These are phyloP conservation scores for Colletotrichum salicis DNA, from an alignment of 2,329 filamentous ascomycete species.

Conservation along the genomic window DNA sequence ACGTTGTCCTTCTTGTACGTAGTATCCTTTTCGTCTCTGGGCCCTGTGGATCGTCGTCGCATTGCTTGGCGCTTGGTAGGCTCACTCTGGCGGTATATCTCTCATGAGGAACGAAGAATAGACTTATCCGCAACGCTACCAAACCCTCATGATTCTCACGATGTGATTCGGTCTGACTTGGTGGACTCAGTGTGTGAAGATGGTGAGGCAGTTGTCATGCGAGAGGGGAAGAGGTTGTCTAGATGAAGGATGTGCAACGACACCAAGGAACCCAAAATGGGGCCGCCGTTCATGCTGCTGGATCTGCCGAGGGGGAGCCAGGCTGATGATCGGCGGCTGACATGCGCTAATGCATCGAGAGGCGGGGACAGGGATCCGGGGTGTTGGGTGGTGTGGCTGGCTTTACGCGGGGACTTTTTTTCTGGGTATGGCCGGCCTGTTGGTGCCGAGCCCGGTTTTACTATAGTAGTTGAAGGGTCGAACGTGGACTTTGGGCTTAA, in stretches of 20 bases:
- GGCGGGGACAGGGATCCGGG: conserved; percentile 8
- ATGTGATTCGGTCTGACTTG: neutral
- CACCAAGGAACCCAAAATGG: neutral
- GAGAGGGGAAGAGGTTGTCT: neutral
- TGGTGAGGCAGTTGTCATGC: conserved; percentile 2
- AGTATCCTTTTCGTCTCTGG: neutral
- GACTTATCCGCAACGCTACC: neutral
- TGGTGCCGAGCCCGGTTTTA: neutral
- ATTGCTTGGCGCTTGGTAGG: conserved; percentile 7
- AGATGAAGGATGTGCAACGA: neutral
- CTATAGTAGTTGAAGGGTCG: neutral
- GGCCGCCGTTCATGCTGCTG: conserved; percentile 4
- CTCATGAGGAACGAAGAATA: neutral
- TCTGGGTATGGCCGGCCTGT: neutral
- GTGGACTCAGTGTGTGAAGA: neutral
- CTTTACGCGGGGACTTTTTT: neutral
- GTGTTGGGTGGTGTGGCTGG: neutral
- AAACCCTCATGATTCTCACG: neutral
- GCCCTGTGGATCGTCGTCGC: neutral
- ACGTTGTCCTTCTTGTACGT: conserved; percentile 9
- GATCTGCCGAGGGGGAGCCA: conserved; percentile 4
- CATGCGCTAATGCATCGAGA: conserved; percentile 24
- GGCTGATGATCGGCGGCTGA: conserved; percentile 11
- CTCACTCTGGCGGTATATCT: neutral
- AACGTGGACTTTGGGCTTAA: neutral